Evolutionary conservation across 2,329 filamentous ascomycete species (phyloP).

Genomic region (Fusarium burgessii): DNA sequence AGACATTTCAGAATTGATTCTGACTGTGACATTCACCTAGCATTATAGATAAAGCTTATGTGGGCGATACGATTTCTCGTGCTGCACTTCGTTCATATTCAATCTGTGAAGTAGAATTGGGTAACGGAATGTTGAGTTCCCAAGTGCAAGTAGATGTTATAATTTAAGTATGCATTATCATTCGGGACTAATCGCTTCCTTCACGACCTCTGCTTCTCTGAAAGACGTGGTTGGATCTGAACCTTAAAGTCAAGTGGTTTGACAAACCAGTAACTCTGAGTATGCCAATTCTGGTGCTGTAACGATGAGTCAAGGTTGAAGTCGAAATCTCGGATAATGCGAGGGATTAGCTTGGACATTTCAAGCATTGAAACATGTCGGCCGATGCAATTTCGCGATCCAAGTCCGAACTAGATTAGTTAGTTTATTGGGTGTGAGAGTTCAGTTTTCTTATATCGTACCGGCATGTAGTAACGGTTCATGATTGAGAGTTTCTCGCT

Average conservation of each 20-base stretch:
- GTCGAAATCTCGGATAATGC: slow-evolving; percentile 39
- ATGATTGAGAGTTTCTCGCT: slow-evolving; percentile 14
- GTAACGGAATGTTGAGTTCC: accelerated
- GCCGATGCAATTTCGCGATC: slow-evolving; percentile 41
- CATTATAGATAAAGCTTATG: accelerated
- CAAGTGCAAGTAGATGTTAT: accelerated
- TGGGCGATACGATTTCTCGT: no score
- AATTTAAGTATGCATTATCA: not conserved
- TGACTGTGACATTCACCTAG: accelerated
- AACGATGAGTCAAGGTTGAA: slow-evolving; percentile 26
- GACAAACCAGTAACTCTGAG: slow-evolving; percentile 34
- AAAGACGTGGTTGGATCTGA: not conserved
- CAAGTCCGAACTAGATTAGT: slow-evolving; percentile 46
- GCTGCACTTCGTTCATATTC: no score
- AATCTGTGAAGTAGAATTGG: no score
- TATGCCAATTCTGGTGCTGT: slow-evolving; percentile 10
- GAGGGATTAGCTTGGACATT: slow-evolving; percentile 41
- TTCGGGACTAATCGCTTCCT: not conserved
- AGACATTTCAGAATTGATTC: not conserved
- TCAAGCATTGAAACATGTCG: slow-evolving; percentile 43
- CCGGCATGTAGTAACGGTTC: slow-evolving; percentile 43
- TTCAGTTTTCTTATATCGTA: no score
- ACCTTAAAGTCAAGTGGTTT: slow-evolving; percentile 30
- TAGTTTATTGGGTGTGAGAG: no score
- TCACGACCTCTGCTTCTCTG: not conserved